phyloP scores from a whole-genome alignment of 73 alveolate species.

The Paramecium octaurelia region DNA sequence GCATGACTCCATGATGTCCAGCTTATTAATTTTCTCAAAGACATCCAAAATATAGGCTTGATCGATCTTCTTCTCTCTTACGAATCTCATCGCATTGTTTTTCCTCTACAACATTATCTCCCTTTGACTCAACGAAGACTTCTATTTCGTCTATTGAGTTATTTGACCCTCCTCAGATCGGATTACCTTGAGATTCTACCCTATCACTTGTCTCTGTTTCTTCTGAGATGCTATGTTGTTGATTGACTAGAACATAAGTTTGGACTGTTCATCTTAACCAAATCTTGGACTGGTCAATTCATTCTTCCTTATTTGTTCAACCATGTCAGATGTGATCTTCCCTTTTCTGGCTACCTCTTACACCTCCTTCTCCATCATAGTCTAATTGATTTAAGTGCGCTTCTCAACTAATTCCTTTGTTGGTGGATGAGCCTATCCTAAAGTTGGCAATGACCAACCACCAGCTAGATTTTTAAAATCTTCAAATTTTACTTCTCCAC shows the following conservation, averaged over 20 bases:
- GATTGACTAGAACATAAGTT: conserved; percentile 24
- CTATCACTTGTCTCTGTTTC: neutral
- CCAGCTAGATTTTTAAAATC: conserved; percentile 51
- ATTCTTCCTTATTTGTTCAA: neutral
- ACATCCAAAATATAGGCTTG: neutral
- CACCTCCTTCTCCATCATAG: conserved; percentile 26
- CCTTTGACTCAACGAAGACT: neutral
- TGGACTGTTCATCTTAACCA: neutral
- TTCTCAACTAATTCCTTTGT: conserved; percentile 54
- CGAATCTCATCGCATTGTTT: neutral
- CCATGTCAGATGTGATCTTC: neutral
- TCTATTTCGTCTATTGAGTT: neutral
- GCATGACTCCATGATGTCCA: neutral
- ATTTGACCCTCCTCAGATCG: conserved; percentile 30
- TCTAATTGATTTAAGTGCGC: neutral
- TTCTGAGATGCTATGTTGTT: neutral
- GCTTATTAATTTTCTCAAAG: neutral
- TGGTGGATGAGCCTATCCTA: conserved; percentile 59
- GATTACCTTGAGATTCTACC: neutral
- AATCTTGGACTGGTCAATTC: conserved; percentile 30
- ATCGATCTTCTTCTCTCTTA: conserved; percentile 1
- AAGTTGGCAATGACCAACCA: conserved; percentile 43
- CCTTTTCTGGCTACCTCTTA: conserved; percentile 1
- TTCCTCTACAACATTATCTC: conserved; percentile 6
- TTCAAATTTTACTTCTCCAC: conserved; percentile 45